Base-by-base conservation (phyloP, 2,329 filamentous ascomycete genomes). In the Colletotrichum karsti region DNA sequence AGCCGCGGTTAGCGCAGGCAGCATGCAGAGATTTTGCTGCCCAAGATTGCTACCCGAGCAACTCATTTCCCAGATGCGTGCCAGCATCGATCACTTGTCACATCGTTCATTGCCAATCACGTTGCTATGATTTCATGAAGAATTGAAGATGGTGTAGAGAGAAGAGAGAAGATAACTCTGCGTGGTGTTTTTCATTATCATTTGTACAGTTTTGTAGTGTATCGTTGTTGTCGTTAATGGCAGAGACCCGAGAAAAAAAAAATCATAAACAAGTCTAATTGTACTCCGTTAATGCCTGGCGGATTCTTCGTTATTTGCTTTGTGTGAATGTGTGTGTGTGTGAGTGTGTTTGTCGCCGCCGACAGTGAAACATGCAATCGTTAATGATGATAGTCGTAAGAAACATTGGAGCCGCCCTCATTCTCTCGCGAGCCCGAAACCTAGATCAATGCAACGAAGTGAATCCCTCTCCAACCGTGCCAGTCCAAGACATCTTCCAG, bases 271-370 rank as follows among this genome's bases (percentile, higher is more conserved):
- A 67, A 67, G 24, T 67, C 60, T 67, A 64, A 67, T 46, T 39
- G 44, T 67, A 67, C 53, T 67, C 64, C 64, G 64, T 67, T 55
- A 41, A 67, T 67, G 64, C 64, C 58, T 46, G 56, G 64, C 60
- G 64, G 64, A 59, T 64, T 64, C 64, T 67, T 62, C 58, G 58
- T 67, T 64, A 48, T 64, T 67, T 67, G 51, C 37, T 37, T 30
- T 60, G n/a, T 63, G 46, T 53, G 24, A 51, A 35, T 64, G 51
- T 37, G 24, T 51, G 28, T 33, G 57, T 41, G n/a, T 44, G 54
- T 57, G 6, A 35, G 30, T 50, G 24, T 57, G 54, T 61, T 42
- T 28, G 26, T 26, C 28, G 48, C 55, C 37, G 60, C n/a, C n/a
- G n/a, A n/a, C 58, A 62, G 64, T 37, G 30, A 42, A 53, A 51